phyloP scores from a whole-genome alignment of 164 flowering plant genomes.

The Tetrastigma voinierianum region DNA sequence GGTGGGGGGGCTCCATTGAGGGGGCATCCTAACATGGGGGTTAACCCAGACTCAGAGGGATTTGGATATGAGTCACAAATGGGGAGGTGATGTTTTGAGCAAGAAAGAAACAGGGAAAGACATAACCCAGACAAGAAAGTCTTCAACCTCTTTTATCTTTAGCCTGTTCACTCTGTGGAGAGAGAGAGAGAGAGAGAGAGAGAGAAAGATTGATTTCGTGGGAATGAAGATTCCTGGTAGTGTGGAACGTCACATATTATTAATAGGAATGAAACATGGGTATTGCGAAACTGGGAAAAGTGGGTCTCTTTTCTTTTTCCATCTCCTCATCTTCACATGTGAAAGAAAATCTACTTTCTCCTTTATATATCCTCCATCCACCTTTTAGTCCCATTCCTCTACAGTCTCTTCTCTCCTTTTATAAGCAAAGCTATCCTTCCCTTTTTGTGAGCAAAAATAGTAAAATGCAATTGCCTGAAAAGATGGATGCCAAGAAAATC shows the following conservation, averaged over 20 bases:
- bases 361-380: neutral
- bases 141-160: neutral
- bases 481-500: too few species aligned
- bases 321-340: constrained; percentile 6
- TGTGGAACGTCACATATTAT: neutral
- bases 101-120: too few species aligned
- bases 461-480: too few species aligned
- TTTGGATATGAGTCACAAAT: too few species aligned
- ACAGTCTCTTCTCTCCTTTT: neutral
- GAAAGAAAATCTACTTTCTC: neutral
- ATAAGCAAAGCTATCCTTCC: neutral
- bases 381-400: neutral
- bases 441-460: too few species aligned
- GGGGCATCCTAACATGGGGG: too few species aligned
- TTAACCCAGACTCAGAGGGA: too few species aligned
- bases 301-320: constrained; percentile 1
- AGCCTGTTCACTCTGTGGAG: too few species aligned
- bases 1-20: too few species aligned
- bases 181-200: too few species aligned
- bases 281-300: constrained; percentile 5
- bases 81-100: too few species aligned
- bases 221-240: constrained; percentile 10
- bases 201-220: too few species aligned
- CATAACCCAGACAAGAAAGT: neutral
- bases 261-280: constrained; percentile 4